Percentiles rank a stretch among this genome's conserved stretches.
phyloP scores from a whole-genome alignment of 2,329 filamentous ascomycete genomes.

The Cercospora nicotianae region DNA sequence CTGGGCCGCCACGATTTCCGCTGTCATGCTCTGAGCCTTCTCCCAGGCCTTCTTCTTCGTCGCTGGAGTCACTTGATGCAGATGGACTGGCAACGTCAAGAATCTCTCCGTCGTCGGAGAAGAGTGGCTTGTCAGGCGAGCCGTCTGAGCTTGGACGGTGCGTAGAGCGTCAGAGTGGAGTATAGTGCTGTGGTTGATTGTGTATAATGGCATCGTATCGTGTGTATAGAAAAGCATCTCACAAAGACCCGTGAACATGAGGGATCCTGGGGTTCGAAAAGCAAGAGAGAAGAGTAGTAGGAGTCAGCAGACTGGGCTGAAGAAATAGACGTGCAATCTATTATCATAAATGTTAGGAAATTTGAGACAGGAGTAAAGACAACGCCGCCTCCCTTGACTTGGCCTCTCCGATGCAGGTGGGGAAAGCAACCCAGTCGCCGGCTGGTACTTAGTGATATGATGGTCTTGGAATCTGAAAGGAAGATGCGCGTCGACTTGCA shows the following conservation, averaged over 20 bases:
- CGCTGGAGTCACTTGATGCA: no score
- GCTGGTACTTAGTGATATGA: background rate
- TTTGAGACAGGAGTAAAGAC: background rate
- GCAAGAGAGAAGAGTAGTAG: background rate
- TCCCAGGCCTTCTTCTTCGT: no score
- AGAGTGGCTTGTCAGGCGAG: no score
- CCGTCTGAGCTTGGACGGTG: no score
- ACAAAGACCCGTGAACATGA: background rate
- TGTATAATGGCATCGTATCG: background rate
- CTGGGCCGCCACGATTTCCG: no score
- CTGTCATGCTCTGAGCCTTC: no score
- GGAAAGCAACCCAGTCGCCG: background rate
- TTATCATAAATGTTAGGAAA: background rate
- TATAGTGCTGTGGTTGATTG: background rate
- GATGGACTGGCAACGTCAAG: no score
- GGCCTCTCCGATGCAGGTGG: background rate
- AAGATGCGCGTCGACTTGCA: background rate
- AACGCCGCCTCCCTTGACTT: background rate
- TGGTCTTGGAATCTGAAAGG: background rate
- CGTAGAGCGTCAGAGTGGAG: background rate
- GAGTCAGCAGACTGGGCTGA: background rate
- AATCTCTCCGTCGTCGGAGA: no score
- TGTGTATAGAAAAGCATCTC: background rate
- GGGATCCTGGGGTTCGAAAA: background rate
- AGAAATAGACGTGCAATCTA: background rate